Conservation (phyloP, 805 yeast genomes). For the Diddensiella transvaalensis region DNA sequence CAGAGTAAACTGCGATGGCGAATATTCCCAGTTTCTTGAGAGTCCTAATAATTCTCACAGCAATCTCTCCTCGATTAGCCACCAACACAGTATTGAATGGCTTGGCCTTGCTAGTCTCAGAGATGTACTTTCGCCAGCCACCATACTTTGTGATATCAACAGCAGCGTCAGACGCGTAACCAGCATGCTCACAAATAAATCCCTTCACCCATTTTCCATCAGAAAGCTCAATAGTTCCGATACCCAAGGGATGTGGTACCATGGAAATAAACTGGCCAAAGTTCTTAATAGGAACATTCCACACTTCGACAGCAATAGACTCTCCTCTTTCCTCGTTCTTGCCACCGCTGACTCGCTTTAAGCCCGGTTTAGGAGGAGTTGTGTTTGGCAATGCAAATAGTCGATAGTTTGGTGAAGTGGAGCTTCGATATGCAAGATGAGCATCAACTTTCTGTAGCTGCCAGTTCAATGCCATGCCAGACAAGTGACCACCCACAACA, state of each 20-base stretch:
- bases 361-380: constrained; percentile 88
- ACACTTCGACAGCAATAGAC: constrained; percentile 71
- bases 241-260: constrained; percentile 95
- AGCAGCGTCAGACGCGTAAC: constrained; percentile 69
- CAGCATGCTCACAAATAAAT: constrained; percentile 89
- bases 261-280: constrained; percentile 81
- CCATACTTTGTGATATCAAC: constrained; percentile 81
- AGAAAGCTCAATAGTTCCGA: constrained; percentile 83
- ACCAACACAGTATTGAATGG: constrained; percentile 85
- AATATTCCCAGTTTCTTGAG: constrained; percentile 73
- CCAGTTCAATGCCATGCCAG: constrained; percentile 90
- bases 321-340: constrained; percentile 44
- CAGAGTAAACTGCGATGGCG: constrained; percentile 86
- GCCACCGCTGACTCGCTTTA: constrained; percentile 57
- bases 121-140: constrained; percentile 72
- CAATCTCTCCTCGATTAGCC: constrained; percentile 97
- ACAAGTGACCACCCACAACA: constrained; percentile 94
- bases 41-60: constrained; percentile 89
- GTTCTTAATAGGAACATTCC: constrained; percentile 69
- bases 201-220: constrained; percentile 86
- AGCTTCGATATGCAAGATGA: constrained; percentile 57
- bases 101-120: constrained; percentile 39
- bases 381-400: constrained; percentile 77
- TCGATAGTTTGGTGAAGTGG: constrained; percentile 67
- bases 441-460: constrained; percentile 86